Conservation (phyloP, 352 stramenopile genomes). For the Phytophthora sojae region DNA sequence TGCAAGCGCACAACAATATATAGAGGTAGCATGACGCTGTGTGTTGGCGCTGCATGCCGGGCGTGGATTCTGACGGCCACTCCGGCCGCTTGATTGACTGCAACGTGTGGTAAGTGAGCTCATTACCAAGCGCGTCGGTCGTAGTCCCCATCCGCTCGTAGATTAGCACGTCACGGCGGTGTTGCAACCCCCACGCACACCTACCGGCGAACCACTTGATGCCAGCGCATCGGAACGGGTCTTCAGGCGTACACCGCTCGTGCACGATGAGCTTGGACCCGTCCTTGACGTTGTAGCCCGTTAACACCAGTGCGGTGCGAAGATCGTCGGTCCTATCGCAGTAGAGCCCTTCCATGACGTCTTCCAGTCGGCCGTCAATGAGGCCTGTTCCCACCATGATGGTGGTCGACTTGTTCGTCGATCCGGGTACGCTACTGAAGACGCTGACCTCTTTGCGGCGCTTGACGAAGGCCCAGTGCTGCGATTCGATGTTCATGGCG, state of each 20-base stretch:
- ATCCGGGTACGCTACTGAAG: conserved; percentile 41
- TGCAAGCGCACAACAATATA: too few species aligned
- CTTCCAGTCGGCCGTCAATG: conserved; percentile 34
- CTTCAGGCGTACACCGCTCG: conserved; percentile 37
- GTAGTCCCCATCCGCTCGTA: conserved; percentile 55
- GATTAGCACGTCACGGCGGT: conserved; percentile 47
- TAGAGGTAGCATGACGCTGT: conserved; percentile 54
- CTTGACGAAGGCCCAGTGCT: conserved; percentile 44
- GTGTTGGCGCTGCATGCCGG: conserved; percentile 44
- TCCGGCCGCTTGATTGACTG: conserved; percentile 55
- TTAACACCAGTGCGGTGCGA: conserved; percentile 40
- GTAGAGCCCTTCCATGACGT: conserved; percentile 60
- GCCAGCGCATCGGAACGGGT: conserved; percentile 53
- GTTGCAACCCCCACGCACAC: conserved; percentile 37
- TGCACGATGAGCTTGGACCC: conserved; percentile 40
- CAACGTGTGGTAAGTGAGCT: conserved; percentile 52
- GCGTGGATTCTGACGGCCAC: conserved; percentile 46
- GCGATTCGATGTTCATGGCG: conserved; percentile 34
- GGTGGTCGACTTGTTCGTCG: conserved; percentile 35
- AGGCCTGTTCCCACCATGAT: conserved; percentile 43
- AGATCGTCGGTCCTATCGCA: conserved; percentile 52
- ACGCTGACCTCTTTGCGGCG: conserved; percentile 40
- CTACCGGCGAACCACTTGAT: conserved; percentile 56
- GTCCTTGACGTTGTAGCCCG: conserved; percentile 47
- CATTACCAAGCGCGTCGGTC: conserved; percentile 35